A percentile compares a stretch with the other conserved stretches of the same genome.
phyloP scores from a whole-genome alignment of 805 yeast genomes.

The Pichia heedii region DNA sequence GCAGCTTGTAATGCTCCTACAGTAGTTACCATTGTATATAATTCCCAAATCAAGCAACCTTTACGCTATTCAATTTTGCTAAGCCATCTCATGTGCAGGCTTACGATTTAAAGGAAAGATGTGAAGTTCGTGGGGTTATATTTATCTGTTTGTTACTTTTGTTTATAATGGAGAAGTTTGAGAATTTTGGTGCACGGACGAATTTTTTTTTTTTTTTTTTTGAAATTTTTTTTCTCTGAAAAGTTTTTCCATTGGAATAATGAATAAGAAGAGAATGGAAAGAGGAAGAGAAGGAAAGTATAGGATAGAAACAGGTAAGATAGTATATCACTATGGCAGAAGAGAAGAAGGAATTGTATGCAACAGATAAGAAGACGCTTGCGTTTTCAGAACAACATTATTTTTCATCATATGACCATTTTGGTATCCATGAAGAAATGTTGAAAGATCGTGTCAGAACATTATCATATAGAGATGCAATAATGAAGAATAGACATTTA shows the following conservation, averaged over 20 bases:
- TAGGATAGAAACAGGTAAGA: too few species aligned
- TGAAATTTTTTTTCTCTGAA: background rate
- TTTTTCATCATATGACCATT: slow-evolving; percentile 91
- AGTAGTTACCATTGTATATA: too few species aligned
- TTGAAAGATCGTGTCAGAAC: slow-evolving; percentile 93
- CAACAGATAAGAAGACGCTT: slow-evolving; percentile 57
- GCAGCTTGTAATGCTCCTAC: background rate
- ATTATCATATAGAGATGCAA: slow-evolving; percentile 82
- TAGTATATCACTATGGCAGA: background rate
- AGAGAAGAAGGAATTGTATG: slow-evolving; percentile 30
- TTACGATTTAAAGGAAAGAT: too few species aligned
- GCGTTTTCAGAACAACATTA: slow-evolving; percentile 84
- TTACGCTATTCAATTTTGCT: too few species aligned
- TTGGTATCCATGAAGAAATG: slow-evolving; percentile 98
- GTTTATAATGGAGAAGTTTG: background rate
- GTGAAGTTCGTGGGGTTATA: too few species aligned
- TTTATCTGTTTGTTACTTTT: too few species aligned
- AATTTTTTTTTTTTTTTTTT: background rate
- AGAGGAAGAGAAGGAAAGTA: too few species aligned
- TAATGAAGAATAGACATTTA: slow-evolving; percentile 76
- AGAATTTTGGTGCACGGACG: slow-evolving; percentile 1
- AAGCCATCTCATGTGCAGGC: too few species aligned
- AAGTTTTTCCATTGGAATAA: background rate
- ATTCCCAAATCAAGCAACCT: too few species aligned
- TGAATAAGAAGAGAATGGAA: too few species aligned